A percentile compares a stretch with the other conserved stretches of the same genome.
These are phyloP conservation scores for Aspergillus homomorphus DNA, from an alignment of 495 filamentous ascomycete species.

Conservation along the genomic window DNA sequence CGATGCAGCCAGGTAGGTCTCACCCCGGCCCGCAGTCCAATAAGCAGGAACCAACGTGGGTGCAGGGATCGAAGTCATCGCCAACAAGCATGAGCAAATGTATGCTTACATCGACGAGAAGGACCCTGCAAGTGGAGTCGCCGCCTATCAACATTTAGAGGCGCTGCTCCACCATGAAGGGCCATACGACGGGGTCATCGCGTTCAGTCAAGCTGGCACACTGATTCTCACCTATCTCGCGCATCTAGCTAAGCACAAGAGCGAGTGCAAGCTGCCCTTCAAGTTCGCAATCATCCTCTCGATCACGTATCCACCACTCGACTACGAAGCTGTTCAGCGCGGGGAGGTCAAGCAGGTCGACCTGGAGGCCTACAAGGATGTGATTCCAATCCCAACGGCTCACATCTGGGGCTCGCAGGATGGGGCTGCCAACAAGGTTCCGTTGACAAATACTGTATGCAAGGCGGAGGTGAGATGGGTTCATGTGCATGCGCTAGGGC, in stretches of 20 bases:
- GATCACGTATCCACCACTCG: constrained; percentile 1
- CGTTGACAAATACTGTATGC: constrained; percentile 14
- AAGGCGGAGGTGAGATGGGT: constrained; percentile 13
- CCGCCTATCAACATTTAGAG: constrained; percentile 8
- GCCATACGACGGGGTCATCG: constrained; percentile 37
- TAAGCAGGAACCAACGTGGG: background rate
- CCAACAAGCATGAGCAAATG: constrained; percentile 5
- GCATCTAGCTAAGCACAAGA: background rate
- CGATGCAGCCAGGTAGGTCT: constrained; percentile 21
- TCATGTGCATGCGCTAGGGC: constrained; percentile 25
- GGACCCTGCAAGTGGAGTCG: background rate
- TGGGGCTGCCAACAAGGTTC: constrained; percentile 1
- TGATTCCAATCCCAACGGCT: constrained; percentile 27
- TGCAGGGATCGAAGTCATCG: constrained; percentile 5
- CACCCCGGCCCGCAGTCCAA: background rate
- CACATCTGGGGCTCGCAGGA: constrained; percentile 33
- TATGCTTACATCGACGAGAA: constrained; percentile 9
- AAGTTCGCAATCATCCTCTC: constrained; percentile 17
- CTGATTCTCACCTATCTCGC: constrained; percentile 9
- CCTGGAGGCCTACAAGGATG: background rate
- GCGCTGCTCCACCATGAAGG: constrained; percentile 23
- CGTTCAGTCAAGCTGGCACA: constrained; percentile 29
- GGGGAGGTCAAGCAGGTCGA: background rate
- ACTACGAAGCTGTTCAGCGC: background rate
- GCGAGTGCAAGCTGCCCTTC: constrained; percentile 5